Conservation (phyloP, 495 filamentous ascomycete species). For the Aspergillus indologenus region DNA sequence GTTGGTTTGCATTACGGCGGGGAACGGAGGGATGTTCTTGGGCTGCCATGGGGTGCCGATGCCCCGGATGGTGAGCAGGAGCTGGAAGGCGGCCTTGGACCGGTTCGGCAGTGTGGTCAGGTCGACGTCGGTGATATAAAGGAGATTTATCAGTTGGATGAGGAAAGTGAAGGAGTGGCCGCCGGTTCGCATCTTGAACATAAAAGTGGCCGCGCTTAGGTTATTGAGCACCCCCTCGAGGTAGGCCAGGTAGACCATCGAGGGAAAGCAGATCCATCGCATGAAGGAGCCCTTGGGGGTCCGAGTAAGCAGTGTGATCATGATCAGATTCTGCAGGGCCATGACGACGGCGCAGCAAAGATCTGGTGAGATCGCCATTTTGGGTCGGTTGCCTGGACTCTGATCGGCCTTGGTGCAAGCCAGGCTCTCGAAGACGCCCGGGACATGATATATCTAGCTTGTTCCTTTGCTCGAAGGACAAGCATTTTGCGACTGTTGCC, state of each 20-base stretch:
- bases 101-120: neutral
- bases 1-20: neutral
- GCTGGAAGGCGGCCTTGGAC: neutral
- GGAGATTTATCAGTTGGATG: neutral
- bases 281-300: neutral
- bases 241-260: neutral
- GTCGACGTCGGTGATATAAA: constrained; percentile 4
- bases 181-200: neutral
- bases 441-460: neutral
- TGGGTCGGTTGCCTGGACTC: neutral
- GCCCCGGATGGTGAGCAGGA: neutral
- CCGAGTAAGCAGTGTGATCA: neutral
- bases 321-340: neutral
- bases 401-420: neutral
- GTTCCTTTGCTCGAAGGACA: neutral
- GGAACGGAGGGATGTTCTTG: constrained; percentile 4
- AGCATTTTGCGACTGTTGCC: neutral
- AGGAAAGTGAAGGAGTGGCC: neutral
- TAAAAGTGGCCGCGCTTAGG: neutral
- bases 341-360: neutral
- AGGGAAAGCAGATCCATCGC: neutral
- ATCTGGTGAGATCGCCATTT: neutral
- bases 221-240: neutral
- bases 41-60: constrained; percentile 14
- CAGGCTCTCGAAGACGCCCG: neutral